Conservation (phyloP, 108 stramenopile genomes). For the Bacterosira constricta region DNA sequence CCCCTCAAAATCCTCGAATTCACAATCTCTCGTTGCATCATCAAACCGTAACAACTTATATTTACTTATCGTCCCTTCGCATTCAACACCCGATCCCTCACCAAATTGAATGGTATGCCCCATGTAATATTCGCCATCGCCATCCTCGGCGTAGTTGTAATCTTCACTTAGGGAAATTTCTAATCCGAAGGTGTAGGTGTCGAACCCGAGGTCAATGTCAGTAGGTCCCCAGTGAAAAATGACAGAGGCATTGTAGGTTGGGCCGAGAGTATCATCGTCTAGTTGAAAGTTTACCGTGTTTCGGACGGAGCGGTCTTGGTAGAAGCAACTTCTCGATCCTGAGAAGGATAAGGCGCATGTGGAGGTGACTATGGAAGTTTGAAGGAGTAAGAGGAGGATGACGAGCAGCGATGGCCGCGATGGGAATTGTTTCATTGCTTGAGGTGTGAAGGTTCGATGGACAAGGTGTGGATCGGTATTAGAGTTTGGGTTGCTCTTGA, state of each 20-base stretch:
- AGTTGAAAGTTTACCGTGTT: too few species aligned
- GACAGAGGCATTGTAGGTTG: background rate
- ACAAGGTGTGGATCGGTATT: too few species aligned
- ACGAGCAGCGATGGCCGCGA: background rate
- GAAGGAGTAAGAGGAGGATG: background rate
- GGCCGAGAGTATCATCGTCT: background rate
- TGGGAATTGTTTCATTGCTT: too few species aligned
- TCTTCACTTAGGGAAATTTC: background rate
- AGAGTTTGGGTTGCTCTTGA: too few species aligned
- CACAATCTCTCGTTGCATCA: background rate
- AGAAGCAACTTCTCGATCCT: too few species aligned
- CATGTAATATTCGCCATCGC: background rate
- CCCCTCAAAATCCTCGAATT: background rate
- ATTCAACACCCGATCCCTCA: background rate
- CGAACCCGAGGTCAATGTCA: background rate
- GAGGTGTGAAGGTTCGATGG: too few species aligned
- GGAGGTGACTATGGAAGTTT: background rate
- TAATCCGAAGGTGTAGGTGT: background rate
- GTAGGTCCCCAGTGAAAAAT: background rate
- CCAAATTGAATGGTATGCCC: background rate
- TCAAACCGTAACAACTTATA: background rate
- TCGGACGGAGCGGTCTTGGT: too few species aligned
- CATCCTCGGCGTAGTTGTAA: background rate
- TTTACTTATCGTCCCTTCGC: background rate
- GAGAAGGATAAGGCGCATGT: too few species aligned